Evolutionary conservation across 2,329 filamentous ascomycete genomes (phyloP).

Genomic region (Aspergillus tubingensis): DNA sequence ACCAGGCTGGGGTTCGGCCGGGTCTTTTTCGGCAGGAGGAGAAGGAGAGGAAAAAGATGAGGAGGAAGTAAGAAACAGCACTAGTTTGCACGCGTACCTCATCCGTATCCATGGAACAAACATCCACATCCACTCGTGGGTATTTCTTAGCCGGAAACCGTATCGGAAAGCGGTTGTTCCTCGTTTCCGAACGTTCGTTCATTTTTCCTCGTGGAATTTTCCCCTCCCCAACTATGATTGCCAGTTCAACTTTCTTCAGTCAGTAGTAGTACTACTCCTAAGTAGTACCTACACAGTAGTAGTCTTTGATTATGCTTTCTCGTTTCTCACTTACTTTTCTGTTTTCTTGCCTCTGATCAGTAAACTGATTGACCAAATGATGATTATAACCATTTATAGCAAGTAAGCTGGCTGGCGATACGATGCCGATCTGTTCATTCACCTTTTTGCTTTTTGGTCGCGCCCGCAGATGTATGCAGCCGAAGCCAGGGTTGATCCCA

Average conservation of each 20-base stretch:
- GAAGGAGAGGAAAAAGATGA: too few species aligned
- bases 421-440: not conserved
- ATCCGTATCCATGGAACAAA: not conserved
- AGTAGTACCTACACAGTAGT: too few species aligned
- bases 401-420: too few species aligned
- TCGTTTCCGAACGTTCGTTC: not conserved
- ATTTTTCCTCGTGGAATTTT: not conserved
- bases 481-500: not conserved
- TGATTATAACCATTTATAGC: not conserved
- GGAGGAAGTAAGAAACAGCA: too few species aligned
- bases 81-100: too few species aligned
- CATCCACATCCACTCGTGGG: not conserved
- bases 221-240: not conserved
- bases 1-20: not conserved
- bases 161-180: not conserved
- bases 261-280: not conserved
- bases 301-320: too few species aligned
- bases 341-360: not conserved
- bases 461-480: slow-evolving; percentile 3
- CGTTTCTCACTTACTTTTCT: not conserved
- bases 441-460: not conserved
- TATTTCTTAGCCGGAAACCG: not conserved
- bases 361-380: not conserved
- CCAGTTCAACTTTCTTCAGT: not conserved
- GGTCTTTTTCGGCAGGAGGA: not conserved